These are phyloP conservation scores for Dianthus caryophyllus DNA, from an alignment of 148 eudicot species.

Conservation along the genomic window DNA sequence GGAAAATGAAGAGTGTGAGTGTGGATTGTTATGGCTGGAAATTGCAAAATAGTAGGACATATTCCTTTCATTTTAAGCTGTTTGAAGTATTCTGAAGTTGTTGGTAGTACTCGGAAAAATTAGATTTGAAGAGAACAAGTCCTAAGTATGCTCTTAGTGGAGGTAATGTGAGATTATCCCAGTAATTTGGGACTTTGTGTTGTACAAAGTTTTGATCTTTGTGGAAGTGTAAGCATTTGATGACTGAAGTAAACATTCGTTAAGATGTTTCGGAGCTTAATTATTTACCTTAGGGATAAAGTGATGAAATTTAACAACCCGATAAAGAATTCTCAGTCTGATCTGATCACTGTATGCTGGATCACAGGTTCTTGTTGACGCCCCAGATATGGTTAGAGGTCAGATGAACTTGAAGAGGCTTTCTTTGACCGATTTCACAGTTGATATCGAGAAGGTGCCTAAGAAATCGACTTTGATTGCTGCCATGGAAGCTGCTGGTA, in stretches of 20 bases:
- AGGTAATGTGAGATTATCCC: too few species aligned
- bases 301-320: background rate
- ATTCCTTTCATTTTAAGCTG: too few species aligned
- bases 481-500: constrained; percentile 87
- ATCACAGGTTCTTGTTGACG: constrained; percentile 59
- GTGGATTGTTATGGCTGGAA: too few species aligned
- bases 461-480: constrained; percentile 66
- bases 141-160: too few species aligned
- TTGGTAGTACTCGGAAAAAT: too few species aligned
- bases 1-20: too few species aligned
- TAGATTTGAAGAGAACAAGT: too few species aligned
- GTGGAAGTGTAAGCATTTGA: background rate
- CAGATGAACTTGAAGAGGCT: constrained; percentile 71
- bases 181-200: too few species aligned
- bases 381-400: constrained; percentile 63
- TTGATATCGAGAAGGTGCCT: constrained; percentile 65
- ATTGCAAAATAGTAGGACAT: too few species aligned
- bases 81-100: too few species aligned
- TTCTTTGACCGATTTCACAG: constrained; percentile 48
- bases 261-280: background rate
- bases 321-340: background rate
- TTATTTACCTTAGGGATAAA: background rate
- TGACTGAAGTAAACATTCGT: background rate
- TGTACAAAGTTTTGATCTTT: too few species aligned
- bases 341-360: background rate